Evolutionary conservation across 2,329 filamentous ascomycete species (phyloP), one percentile per base, ranked within the genome.

Genomic region (Pestalotiopsis sp.): DNA sequence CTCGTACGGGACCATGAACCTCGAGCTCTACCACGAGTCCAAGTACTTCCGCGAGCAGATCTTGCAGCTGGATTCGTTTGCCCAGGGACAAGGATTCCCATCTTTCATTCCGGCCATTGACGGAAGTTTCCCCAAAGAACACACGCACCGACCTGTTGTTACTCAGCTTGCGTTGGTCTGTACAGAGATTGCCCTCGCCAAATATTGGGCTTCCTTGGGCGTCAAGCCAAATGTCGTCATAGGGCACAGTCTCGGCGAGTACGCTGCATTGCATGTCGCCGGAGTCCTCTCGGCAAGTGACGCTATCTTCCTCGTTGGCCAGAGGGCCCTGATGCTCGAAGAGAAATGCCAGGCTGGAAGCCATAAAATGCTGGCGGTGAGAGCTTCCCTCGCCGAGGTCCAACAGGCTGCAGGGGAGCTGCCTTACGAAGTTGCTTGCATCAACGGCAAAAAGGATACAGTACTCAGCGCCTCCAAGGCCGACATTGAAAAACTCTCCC

Each of bases 391-490:
- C 2, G 81, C 84, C 45, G 78, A 85, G n/a, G 83, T 85, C 73
- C 31, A 38, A 23, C 5, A 39, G n/a, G 85, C 57, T 17, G 36
- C 60, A 20, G 45, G 39, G 1, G 55, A 31, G 3, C 78, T 69
- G 75, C 79, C 67, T 1, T 78, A 81, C 64, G 78, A 81, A 66
- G 49, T 79, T 2, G 86, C 91, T 1, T 93, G 92, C 78, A 84
- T 91, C 75, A 93, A 93, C 74, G 86, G 87, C 0, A 87, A 86
- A 0, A 81, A 85, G 65, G 88, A 90, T 73, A 91, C 86, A 31
- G 90, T 92, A 3, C 79, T 92, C 13, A 87, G 86, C 70, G 85
- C 89, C 7, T 81, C 82, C 41, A 76, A 79, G 25, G 81, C 83
- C 11, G 79, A 87, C 39, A 83, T 91, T 49, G 80, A 83, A 45